phyloP scores from a whole-genome alignment of 2,329 filamentous ascomycete species.

The Penicillium sumatraense region DNA sequence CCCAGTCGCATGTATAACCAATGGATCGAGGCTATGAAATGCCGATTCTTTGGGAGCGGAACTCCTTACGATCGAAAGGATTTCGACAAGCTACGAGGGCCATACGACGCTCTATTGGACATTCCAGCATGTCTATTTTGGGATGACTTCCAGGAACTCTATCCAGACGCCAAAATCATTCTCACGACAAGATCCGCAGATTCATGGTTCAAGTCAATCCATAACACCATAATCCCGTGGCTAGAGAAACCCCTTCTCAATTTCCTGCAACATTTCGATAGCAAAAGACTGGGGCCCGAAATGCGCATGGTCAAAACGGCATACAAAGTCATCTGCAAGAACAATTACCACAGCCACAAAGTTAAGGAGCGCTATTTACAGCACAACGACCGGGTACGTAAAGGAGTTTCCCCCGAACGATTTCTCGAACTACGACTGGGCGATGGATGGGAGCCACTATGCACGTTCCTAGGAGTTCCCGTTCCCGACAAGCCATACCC shows the following conservation, averaged over 20 bases:
- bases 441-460: conserved; percentile 31
- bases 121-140: conserved; percentile 11
- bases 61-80: conserved; percentile 6
- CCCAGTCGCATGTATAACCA: conserved; percentile 10
- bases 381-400: conserved; percentile 8
- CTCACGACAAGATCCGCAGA: conserved; percentile 9
- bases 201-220: conserved; percentile 10
- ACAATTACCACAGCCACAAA: conserved; percentile 2
- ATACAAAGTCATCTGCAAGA: conserved; percentile 10
- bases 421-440: conserved; percentile 9
- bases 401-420: neutral
- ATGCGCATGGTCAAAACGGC: conserved; percentile 12
- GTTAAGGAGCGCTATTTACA: conserved; percentile 3
- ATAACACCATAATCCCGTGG: conserved; percentile 10
- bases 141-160: conserved; percentile 8
- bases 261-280: conserved; percentile 7
- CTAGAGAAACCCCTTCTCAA: conserved; percentile 6
- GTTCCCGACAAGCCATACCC: conserved; percentile 31
- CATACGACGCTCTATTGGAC: conserved; percentile 9
- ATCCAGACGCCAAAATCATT: conserved; percentile 8
- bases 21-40: conserved; percentile 12
- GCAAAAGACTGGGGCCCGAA: conserved; percentile 3
- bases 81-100: conserved; percentile 8
- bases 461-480: conserved; percentile 29
- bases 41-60: neutral